These are phyloP conservation scores for Argentina anserina DNA, from an alignment of 306 rosid species.

Conservation along the genomic window DNA sequence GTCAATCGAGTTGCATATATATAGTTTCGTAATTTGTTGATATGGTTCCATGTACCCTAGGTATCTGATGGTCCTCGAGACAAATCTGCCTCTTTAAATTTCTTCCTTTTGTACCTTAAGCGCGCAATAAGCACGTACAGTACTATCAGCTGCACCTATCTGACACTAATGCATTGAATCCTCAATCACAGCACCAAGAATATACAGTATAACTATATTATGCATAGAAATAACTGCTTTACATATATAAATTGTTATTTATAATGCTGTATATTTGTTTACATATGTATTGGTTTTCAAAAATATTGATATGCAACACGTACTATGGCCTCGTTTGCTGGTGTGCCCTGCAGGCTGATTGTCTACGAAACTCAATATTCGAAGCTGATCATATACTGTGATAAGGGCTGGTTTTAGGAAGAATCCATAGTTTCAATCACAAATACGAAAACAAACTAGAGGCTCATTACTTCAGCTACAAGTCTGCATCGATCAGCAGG, in stretches of 20 bases:
- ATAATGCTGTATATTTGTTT: no score
- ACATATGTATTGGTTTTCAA: not conserved
- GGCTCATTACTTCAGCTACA: not conserved
- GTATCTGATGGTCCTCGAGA: not conserved
- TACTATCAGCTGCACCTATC: no score
- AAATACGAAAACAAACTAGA: slow-evolving; percentile 3
- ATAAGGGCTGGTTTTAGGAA: not conserved
- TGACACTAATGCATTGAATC: not conserved
- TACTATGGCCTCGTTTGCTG: not conserved
- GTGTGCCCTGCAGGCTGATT: not conserved
- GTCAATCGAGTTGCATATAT: not conserved
- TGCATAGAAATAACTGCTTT: not conserved
- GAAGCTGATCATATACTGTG: not conserved
- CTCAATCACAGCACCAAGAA: not conserved
- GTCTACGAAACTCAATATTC: not conserved
- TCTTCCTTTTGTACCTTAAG: no score
- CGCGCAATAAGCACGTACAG: no score
- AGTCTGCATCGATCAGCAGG: not conserved
- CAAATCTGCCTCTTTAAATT: no score
- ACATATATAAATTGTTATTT: not conserved
- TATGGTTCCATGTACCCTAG: not conserved
- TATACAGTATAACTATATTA: no score
- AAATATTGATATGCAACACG: not conserved
- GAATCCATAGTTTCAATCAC: not conserved
- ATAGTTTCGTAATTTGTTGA: not conserved